Percentiles rank a stretch among this genome's conserved stretches.
Evolutionary conservation across 2,329 filamentous ascomycete genomes (phyloP).

Genomic region (Rutstroemia sp.): DNA sequence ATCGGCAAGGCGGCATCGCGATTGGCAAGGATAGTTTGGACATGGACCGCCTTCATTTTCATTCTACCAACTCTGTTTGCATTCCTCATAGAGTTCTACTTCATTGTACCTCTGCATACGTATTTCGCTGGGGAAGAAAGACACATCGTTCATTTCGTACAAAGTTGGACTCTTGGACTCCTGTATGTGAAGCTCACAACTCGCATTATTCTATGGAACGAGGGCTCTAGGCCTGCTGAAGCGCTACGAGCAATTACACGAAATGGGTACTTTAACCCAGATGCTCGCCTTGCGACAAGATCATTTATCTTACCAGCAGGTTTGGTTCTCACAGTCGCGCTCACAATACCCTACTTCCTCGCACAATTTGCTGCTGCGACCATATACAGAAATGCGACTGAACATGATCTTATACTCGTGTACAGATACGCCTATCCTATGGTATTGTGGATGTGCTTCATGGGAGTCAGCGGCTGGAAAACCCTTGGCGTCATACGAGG

Average conservation of each 20-base stretch:
- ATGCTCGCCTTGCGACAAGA: slow-evolving; percentile 71
- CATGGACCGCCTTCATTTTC: slow-evolving; percentile 67
- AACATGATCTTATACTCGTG: slow-evolving; percentile 24
- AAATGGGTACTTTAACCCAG: slow-evolving; percentile 70
- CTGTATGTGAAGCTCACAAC: slow-evolving; percentile 78
- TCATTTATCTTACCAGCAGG: slow-evolving; percentile 76
- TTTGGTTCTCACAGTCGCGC: slow-evolving; percentile 51
- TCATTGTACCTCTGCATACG: slow-evolving; percentile 64
- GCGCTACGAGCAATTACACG: slow-evolving; percentile 69
- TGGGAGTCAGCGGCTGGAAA: slow-evolving; percentile 44
- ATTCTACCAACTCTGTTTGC: slow-evolving; percentile 76
- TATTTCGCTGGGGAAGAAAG: slow-evolving; percentile 31
- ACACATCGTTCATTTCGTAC: slow-evolving; percentile 79
- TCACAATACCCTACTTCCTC: slow-evolving; percentile 56
- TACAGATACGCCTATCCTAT: slow-evolving; percentile 71
- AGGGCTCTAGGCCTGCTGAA: slow-evolving; percentile 61
- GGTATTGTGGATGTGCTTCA: slow-evolving; percentile 30
- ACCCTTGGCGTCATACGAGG: slow-evolving; percentile 56
- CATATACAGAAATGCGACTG: slow-evolving; percentile 21
- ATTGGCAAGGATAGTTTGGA: slow-evolving; percentile 53
- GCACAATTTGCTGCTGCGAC: slow-evolving; percentile 44
- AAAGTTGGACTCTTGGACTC: slow-evolving; percentile 89
- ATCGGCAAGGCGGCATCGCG: slow-evolving; percentile 12
- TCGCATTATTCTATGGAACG: slow-evolving; percentile 60
- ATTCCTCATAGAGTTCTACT: slow-evolving; percentile 76